These are phyloP conservation scores for Calocybe cyanea DNA, from an alignment of 768 basidiomycete species.

Conservation along the genomic window DNA sequence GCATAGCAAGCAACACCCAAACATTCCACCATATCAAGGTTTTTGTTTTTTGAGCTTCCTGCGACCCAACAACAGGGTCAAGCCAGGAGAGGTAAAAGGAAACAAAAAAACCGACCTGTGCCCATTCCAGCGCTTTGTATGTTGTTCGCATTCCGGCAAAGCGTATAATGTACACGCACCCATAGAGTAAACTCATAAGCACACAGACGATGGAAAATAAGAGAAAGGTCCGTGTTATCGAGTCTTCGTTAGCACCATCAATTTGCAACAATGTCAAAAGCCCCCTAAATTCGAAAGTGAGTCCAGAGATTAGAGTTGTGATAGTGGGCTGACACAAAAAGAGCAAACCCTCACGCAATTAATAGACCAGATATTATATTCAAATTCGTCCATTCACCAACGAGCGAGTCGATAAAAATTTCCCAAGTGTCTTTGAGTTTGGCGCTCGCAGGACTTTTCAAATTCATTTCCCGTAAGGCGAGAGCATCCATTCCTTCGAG, in stretches of 20 bases:
- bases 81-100: constrained; percentile 34
- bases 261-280: constrained; percentile 68
- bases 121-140: constrained; percentile 68
- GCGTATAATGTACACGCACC: constrained; percentile 68
- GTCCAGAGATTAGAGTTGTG: not conserved
- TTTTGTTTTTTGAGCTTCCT: too few species aligned
- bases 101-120: constrained; percentile 53
- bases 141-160: constrained; percentile 72
- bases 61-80: too few species aligned
- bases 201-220: constrained; percentile 63
- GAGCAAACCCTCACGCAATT: constrained; percentile 30
- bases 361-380: constrained; percentile 70
- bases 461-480: constrained; percentile 19
- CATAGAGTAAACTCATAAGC: constrained; percentile 66
- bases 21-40: too few species aligned
- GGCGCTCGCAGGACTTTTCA: constrained; percentile 22
- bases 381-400: constrained; percentile 69
- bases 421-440: constrained; percentile 49
- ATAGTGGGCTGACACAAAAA: not conserved
- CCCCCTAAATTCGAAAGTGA: constrained; percentile 35
- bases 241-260: constrained; percentile 47
- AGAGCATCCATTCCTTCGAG: constrained; percentile 33
- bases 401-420: constrained; percentile 61
- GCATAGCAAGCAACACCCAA: too few species aligned
- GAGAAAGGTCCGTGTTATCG: constrained; percentile 56